Evolutionary conservation across 202 grass and related monocot genomes (phyloP).

Genomic region (Digitaria exilis): DNA sequence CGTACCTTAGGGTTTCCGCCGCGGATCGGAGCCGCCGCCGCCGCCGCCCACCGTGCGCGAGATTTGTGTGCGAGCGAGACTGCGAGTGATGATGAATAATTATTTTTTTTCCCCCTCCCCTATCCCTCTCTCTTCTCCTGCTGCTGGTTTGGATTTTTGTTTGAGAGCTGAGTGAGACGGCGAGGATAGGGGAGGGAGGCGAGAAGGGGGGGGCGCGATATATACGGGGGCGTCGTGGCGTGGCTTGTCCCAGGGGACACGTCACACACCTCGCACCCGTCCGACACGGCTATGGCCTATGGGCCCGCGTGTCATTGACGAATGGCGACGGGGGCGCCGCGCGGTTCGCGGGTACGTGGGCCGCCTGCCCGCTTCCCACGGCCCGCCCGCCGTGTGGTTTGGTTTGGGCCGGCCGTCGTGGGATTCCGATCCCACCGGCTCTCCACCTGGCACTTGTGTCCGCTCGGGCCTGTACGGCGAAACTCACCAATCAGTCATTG

Average conservation of each 20-base stretch:
- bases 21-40: conserved; percentile 44
- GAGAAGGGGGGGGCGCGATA: no score
- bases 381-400: background rate
- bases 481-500: background rate
- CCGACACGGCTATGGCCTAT: background rate
- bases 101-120: no score
- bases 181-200: background rate
- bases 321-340: rapidly evolving
- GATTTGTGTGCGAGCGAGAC: conserved; percentile 37
- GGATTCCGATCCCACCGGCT: conserved; percentile 42
- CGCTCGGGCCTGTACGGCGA: background rate
- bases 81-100: background rate
- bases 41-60: conserved; percentile 40
- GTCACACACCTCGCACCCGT: background rate
- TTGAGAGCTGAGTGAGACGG: background rate
- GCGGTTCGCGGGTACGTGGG: background rate
- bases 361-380: background rate
- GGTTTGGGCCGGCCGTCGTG: conserved; percentile 42
- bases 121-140: background rate
- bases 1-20: conserved; percentile 63
- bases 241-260: conserved; percentile 43
- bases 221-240: conserved; percentile 47
- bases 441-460: conserved; percentile 53
- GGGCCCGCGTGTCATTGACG: conserved; percentile 32
- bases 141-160: conserved; percentile 1